Base-by-base conservation (phyloP, 2,329 filamentous ascomycete genomes). In the Cladophialophora psammophila region DNA sequence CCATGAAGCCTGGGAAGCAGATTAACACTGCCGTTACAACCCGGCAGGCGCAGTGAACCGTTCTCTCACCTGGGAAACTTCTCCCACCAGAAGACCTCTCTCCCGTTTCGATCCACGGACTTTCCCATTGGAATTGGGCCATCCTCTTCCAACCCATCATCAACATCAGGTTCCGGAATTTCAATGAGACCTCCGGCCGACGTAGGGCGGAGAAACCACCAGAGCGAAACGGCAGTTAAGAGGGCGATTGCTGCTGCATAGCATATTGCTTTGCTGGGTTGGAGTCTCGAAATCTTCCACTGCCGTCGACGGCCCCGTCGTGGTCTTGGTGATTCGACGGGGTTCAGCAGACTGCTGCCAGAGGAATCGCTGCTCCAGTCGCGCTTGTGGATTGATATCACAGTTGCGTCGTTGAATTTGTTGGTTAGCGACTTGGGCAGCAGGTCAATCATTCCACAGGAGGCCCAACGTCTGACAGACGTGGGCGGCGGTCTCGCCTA, bases 31-130 rank as follows among this genome's bases (percentile, higher is more conserved):
- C 15, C 10, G n/a, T 31, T 12, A 5, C 34, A 40, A 18, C 32
- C 32, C 38, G 5, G 59, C 45, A 53, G 18, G 48, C 6, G 59
- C 45, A 15, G 13, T 40, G 20, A 5, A 12, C 31, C 34, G 26
- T 10, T 52, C 69, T 64, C 50, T 64, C 50, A 69, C 64, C 60
- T 64, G 15, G 67, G 67, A 56, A 73, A 73, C 38, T 72, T 63
- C 62, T 73, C 72, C 72, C 72, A 72, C 72, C 72, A 73, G 56
- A 73, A 73, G 26, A 73, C 68, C 38, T 73, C 72, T 65, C 71
- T 60, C 10, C 69, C 68, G 52, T 56, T 52, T n/a, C 62, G 60
- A 42, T 65, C 35, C 3, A 60, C 48, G 5, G 70, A 71, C 56
- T 71, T 55, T 2, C 72, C 72, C 10, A 71, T 35, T 26, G 72